Percentiles rank a stretch among this genome's conserved stretches.
These are phyloP conservation scores for Escovopsis sp. DNA, from an alignment of 2,329 filamentous ascomycete species.

Conservation along the genomic window DNA sequence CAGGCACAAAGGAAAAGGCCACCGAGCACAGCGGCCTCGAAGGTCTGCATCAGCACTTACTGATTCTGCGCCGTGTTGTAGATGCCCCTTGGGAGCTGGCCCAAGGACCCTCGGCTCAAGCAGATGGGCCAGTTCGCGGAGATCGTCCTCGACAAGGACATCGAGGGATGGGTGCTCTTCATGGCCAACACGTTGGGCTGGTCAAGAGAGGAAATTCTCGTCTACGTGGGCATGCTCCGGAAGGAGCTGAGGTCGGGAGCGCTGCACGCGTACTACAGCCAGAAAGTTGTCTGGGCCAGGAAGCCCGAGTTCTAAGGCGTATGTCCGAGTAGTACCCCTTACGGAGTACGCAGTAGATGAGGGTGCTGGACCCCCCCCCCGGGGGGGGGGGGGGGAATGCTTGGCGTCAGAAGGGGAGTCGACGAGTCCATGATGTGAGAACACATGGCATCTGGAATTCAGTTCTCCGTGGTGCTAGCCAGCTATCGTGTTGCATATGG, in stretches of 20 bases:
- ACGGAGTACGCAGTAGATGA: too few species aligned
- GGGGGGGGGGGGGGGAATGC: too few species aligned
- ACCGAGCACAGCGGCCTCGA: too few species aligned
- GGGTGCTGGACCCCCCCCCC: too few species aligned
- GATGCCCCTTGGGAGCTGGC: conserved; percentile 11
- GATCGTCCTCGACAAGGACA: conserved; percentile 17
- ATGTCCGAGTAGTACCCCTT: too few species aligned
- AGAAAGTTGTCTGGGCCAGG: conserved; percentile 4
- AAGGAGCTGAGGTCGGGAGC: conserved; percentile 2
- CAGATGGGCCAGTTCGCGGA: conserved; percentile 15
- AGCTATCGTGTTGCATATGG: too few species aligned
- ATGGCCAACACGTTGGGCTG: conserved; percentile 5
- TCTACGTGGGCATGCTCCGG: conserved; percentile 3
- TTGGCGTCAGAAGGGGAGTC: too few species aligned
- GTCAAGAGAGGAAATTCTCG: conserved; percentile 4
- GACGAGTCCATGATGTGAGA: too few species aligned
- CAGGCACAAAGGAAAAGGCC: too few species aligned
- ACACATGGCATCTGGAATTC: too few species aligned
- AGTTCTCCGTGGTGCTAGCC: too few species aligned
- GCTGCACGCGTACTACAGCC: conserved; percentile 4
- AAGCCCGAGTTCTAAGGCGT: neutral
- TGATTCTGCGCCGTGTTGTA: neutral
- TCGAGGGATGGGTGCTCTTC: conserved; percentile 15
- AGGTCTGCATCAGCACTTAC: neutral
- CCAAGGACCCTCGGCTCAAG: conserved; percentile 10